A percentile compares a stretch with the other conserved stretches of the same genome.
Evolutionary conservation across 805 yeast species (phyloP).

Genomic region (Starmerella davenportii): DNA sequence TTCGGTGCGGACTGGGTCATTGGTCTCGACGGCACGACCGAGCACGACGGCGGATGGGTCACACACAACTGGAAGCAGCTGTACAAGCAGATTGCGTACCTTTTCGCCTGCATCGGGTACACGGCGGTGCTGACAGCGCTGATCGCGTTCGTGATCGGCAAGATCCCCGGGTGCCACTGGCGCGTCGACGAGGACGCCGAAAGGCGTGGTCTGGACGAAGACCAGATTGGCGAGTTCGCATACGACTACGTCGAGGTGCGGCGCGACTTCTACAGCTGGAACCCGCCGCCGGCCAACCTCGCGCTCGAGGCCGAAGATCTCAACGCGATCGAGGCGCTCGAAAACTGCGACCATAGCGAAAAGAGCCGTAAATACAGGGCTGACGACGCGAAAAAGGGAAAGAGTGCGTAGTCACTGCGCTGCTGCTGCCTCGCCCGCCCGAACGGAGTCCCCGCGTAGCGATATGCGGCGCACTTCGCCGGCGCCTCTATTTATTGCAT

Average conservation of each 20-base stretch:
- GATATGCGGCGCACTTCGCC: no score
- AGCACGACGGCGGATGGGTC: constrained; percentile 82
- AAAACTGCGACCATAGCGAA: background rate
- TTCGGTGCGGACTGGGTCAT: constrained; percentile 78
- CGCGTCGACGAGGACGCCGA: constrained; percentile 76
- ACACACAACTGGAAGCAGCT: constrained; percentile 80
- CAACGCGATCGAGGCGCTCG: background rate
- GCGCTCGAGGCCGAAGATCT: background rate
- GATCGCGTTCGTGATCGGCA: constrained; percentile 53
- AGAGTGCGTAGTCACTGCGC: no score
- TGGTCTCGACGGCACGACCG: constrained; percentile 76
- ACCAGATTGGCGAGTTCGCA: constrained; percentile 97
- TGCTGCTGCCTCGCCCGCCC: no score
- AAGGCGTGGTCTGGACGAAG: constrained; percentile 81
- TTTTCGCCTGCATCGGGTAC: constrained; percentile 58
- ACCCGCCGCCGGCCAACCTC: constrained; percentile 19
- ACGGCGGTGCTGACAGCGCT: constrained; percentile 58
- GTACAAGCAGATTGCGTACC: constrained; percentile 75
- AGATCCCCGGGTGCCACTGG: constrained; percentile 64
- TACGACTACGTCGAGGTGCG: constrained; percentile 94
- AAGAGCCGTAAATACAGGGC: background rate
- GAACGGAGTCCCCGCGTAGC: no score
- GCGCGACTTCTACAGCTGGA: constrained; percentile 47
- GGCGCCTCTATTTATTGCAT: no score
- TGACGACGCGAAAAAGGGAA: no score